Percentiles rank a stretch among this genome's conserved stretches.
Conservation (phyloP, 2,329 filamentous ascomycete genomes). For the Scedosporium boydii region DNA sequence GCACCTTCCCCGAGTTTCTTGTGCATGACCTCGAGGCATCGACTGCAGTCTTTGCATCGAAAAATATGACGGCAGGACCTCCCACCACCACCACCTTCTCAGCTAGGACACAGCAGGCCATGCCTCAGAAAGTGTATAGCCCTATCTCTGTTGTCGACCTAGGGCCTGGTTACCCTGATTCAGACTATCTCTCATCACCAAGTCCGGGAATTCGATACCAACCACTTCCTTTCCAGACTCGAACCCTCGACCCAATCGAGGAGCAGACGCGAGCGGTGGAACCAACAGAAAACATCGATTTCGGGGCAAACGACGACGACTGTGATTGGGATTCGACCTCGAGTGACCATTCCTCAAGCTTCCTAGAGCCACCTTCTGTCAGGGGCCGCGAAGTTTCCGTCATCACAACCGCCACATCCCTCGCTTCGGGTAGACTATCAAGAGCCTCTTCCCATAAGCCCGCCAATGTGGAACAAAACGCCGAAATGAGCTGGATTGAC, state of each 20-base stretch:
- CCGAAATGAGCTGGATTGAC: constrained; percentile 13
- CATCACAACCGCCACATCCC: constrained; percentile 29
- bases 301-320: constrained; percentile 12
- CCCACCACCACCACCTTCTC: constrained; percentile 27
- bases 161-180: not conserved
- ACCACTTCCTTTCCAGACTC: not conserved
- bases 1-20: constrained; percentile 47
- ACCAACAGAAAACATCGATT: not conserved
- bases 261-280: not conserved
- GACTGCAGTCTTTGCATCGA: constrained; percentile 35
- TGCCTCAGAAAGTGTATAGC: not conserved
- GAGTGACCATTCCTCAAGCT: constrained; percentile 25
- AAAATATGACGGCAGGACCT: constrained; percentile 41
- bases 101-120: constrained; percentile 8
- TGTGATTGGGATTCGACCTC: constrained; percentile 18
- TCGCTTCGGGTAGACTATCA: constrained; percentile 23
- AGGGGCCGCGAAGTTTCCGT: constrained; percentile 26
- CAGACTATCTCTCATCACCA: not conserved
- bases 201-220: not conserved
- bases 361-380: constrained; percentile 21
- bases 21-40: constrained; percentile 43
- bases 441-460: constrained; percentile 14
- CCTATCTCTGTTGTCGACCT: not conserved
- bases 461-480: constrained; percentile 7
- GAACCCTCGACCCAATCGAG: constrained; percentile 8